These are phyloP conservation scores for Noccaea bulbosa DNA, from an alignment of 345 rosid genomes.

Conservation along the genomic window DNA sequence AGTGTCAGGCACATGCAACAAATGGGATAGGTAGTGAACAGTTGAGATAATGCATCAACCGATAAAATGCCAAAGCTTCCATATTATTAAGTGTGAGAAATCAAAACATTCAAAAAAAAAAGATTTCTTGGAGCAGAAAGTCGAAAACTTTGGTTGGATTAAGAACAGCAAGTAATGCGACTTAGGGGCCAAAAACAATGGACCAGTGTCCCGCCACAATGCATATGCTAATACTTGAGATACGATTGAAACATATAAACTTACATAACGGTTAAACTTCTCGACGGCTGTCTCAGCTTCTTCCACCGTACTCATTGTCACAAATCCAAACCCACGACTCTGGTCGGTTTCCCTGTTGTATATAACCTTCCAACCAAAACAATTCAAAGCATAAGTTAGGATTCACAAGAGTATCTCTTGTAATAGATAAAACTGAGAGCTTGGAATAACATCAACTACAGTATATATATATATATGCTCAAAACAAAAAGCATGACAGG, in stretches of 20 bases:
- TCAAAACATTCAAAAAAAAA: not conserved
- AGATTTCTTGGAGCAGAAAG: constrained; percentile 6
- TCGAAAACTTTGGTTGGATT: not conserved
- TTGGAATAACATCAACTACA: not conserved
- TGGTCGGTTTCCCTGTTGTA: constrained; percentile 80
- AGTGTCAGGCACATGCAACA: too few relatives aligned
- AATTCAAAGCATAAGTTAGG: not conserved
- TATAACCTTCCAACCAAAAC: constrained; percentile 61
- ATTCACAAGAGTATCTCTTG: not conserved
- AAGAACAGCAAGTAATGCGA: not conserved
- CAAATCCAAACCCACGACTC: constrained; percentile 96
- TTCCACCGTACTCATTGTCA: constrained; percentile 84
- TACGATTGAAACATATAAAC: constrained; percentile 39
- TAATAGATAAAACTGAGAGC: not conserved
- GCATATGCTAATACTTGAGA: not conserved
- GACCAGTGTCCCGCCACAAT: not conserved
- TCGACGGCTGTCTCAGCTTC: constrained; percentile 89
- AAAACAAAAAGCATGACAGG: not conserved
- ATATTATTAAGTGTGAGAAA: not conserved
- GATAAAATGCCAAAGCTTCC: not conserved
- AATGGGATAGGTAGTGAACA: not conserved
- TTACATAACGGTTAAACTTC: constrained; percentile 68
- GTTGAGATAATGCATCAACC: not conserved
- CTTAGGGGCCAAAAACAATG: not conserved
- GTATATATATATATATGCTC: not conserved